Base-by-base conservation (phyloP, 208 protist species). In the Angomonas deanei region DNA sequence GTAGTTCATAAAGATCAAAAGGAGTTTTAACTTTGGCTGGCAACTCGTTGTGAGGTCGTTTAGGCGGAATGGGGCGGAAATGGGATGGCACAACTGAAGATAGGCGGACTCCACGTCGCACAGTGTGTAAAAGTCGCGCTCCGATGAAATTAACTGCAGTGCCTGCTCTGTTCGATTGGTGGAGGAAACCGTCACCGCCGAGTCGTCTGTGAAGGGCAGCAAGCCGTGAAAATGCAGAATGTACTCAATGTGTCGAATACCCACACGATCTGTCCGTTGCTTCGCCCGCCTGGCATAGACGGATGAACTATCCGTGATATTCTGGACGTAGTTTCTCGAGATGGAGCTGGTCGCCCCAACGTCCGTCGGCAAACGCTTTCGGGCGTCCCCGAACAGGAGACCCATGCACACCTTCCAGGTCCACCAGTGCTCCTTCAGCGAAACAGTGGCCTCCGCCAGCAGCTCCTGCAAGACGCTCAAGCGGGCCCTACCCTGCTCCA, bases 241-340 rank as follows among this genome's bases (percentile, higher is more conserved):
- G 49, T 76, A 64, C 32, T 64, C 65, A 34, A 94, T 68, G 46
- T 88, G 74, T 67, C 69, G 66, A 33, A 81, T 53, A 1, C 62
- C 65, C 39, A 86, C 71, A 53, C 85, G 82, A 39, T 74, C 79
- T 27, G 76, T 79, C n/a, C 76, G 71, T n/a, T 70, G 76, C 27
- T 70, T 71, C 0, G 89, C 85, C 27, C 88, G 78, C 57, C 69
- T 66, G 33, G 65, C 64, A 48, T 86, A 86, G 17, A 76, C 28
- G 4, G 69, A 47, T 0, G 89, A 81, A 2, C 78, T 84, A 64
- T 95, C 89, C n/a, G 89, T 95, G 70, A 95, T 91, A 70, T 91
- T 95, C 70, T 76, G 70, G 27, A 56, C 42, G 50, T 75, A 77
- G 58, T 77, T 59, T 28, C 69, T 54, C 26, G 59, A 61, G 19